These are phyloP conservation scores for Scopulariopsis brevicaulis DNA, from an alignment of 2,329 filamentous ascomycete species.

Conservation along the genomic window DNA sequence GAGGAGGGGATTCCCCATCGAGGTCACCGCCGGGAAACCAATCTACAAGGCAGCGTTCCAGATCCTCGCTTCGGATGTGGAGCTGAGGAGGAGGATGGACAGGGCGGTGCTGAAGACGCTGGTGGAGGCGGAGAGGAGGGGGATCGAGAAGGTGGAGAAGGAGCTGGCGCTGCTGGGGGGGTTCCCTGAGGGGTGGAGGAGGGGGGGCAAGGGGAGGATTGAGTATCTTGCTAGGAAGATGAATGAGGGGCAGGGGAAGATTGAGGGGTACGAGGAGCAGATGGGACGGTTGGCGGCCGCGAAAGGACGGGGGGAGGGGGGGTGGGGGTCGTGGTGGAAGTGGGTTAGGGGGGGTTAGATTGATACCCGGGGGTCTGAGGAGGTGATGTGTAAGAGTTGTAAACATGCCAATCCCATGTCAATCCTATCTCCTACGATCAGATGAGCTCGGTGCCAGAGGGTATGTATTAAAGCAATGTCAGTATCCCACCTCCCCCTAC, in stretches of 20 bases:
- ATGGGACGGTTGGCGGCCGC: slow-evolving; percentile 39
- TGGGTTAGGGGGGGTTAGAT: background rate
- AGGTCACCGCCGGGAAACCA: slow-evolving; percentile 71
- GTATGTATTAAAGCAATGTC: background rate
- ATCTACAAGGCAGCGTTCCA: slow-evolving; percentile 79
- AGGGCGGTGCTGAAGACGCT: slow-evolving; percentile 58
- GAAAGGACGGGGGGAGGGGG: slow-evolving; percentile 45
- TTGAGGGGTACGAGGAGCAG: slow-evolving; percentile 63
- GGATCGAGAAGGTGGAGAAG: slow-evolving; percentile 66
- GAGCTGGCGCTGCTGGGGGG: slow-evolving; percentile 63
- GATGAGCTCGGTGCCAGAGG: background rate
- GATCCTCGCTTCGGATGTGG: slow-evolving; percentile 57
- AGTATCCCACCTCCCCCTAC: background rate
- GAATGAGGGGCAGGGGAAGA: slow-evolving; percentile 60
- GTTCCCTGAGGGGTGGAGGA: slow-evolving; percentile 53
- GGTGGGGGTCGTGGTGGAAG: background rate
- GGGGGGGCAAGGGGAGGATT: slow-evolving; percentile 50
- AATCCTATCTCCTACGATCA: background rate
- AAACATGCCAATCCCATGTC: background rate
- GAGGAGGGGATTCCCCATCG: slow-evolving; percentile 63
- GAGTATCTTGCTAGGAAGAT: slow-evolving; percentile 67
- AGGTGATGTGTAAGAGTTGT: background rate
- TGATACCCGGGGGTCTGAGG: background rate
- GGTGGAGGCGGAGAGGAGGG: slow-evolving; percentile 59
- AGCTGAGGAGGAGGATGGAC: slow-evolving; percentile 63